Base-by-base conservation (phyloP, 2,329 filamentous ascomycete genomes). In the Trichoderma hamatum region DNA sequence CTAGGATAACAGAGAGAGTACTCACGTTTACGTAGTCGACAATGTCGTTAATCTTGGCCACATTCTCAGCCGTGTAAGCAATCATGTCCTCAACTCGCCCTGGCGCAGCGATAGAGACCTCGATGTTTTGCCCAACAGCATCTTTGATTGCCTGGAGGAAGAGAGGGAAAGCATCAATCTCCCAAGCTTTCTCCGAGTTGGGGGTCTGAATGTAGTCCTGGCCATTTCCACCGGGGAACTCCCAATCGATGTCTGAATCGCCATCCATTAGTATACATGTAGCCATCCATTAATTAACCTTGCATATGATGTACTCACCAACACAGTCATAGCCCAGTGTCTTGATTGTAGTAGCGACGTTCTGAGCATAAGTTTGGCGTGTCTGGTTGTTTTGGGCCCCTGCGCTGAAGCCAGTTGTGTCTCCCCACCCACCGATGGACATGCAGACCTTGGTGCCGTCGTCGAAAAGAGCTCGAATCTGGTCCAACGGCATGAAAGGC, bases 41-140 rank as follows among this genome's bases (percentile, higher is more conserved):
- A 1, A 83, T 81, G 14, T 80, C 75, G 80, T 85, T 86, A 72
- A 92, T 90, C 68, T 82, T 79, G 1, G 88, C 87, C 0, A 88
- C 82, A 9, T 86, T 86, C 28, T 84, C 77, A 5, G 80, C 70
- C 0, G 84, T 90, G 75, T 87, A 92, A n/a, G 88, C 89, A 4
- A 92, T 84, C 87, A 92, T 90, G 74, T 92, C 90, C 16, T 80
- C 80, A 49, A 82, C 80, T 19, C 87, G 83, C 2, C 87, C 90
- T 0, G 90, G 90, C 0, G 90, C 88, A 3, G 90, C 89, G 49
- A 90, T 87, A 0, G 90, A 91, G 0, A 93, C 83, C 49, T 89
- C 76, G 10, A 64, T 34, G 74, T 89, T 90, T 70, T 83, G 70
- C 0, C 88, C 89, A 19, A 92, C 83, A 5, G 84, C 85, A 0